Evolutionary conservation across 2,329 filamentous ascomycete species (phyloP), one percentile per base, ranked within the genome.

Genomic region (Basipetospora sp.): DNA sequence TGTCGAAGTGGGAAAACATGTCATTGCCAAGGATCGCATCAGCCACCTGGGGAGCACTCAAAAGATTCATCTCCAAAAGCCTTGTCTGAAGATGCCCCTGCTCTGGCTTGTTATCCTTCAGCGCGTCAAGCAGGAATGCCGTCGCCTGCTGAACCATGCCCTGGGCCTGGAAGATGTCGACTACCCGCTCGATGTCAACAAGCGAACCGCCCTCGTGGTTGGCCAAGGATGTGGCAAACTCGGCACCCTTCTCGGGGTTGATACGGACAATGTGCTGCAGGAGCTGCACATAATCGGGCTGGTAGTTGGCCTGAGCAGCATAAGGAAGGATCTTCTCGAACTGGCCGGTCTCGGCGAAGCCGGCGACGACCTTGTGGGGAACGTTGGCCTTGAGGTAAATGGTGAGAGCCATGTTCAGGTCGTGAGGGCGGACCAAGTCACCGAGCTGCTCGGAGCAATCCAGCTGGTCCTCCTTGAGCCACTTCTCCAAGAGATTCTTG

Each of bases 1-100:
- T 92, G 62, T 98, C 90, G 53, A 94, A 98, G 62, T 98, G 77
- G 1, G 86, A 86, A 62, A 98, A 96, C 81, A 98, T 94, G 51
- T 96, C 85, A 52, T 98, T 98, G 47, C 88, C 84, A 29, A 98
- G 74, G 48, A 98, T 98, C 25, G 90, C 90, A 58, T 98, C 92
- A 3, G 92, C 90, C 39, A 98, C 92, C 58, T 96, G 90, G 36
- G 90, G 90, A 2, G 90, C 92, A 48, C 94, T 92, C 60, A 93
- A 71, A 44, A 98, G 63, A 59, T 98, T 98, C 87, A 98, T 96
- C 68, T 98, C 92, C 40, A 98, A 66, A 3, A 98, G 71, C 43
- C 90, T 80, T 16, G 92, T 98, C 62, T 98, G 90, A 28, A 98
- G 69, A 47, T 88, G 78, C 28, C 78, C 88, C 54, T 98, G 87